Evolutionary conservation across 371 early-diverging fungal species (phyloP).

Genomic region (Capillidium heterosporum): DNA sequence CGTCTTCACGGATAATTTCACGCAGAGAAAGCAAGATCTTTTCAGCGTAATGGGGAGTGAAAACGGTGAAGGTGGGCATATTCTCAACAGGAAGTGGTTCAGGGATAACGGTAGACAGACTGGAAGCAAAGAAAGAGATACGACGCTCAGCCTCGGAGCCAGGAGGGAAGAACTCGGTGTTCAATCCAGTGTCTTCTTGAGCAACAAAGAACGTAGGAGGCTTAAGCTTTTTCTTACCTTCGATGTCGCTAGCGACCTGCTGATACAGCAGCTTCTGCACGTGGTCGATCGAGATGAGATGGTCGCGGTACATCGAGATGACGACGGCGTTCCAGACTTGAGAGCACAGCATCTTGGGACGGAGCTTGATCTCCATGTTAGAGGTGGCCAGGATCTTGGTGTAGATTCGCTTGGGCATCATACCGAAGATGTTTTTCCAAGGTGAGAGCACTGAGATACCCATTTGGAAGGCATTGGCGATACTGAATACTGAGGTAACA

Average conservation of each 20-base stretch:
- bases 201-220: slow-evolving; percentile 68
- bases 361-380: slow-evolving; percentile 48
- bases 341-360: slow-evolving; percentile 60
- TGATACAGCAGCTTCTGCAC: slow-evolving; percentile 61
- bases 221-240: slow-evolving; percentile 47
- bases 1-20: slow-evolving; percentile 73
- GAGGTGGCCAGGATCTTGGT: slow-evolving; percentile 54
- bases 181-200: slow-evolving; percentile 64
- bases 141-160: slow-evolving; percentile 72
- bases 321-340: slow-evolving; percentile 82
- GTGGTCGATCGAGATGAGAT: slow-evolving; percentile 59
- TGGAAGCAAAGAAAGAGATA: slow-evolving; percentile 77
- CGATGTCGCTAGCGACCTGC: slow-evolving; percentile 34
- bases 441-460: slow-evolving; percentile 77
- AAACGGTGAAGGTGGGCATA: slow-evolving; percentile 77
- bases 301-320: slow-evolving; percentile 76
- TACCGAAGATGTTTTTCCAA: slow-evolving; percentile 69
- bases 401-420: slow-evolving; percentile 68
- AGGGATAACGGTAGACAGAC: slow-evolving; percentile 69
- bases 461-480: slow-evolving; percentile 59
- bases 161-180: slow-evolving; percentile 56
- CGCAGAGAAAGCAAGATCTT: slow-evolving; percentile 68
- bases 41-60: slow-evolving; percentile 80
- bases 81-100: slow-evolving; percentile 61
- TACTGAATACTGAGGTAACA: slow-evolving; percentile 65